These are phyloP conservation scores for Boletus reticuloceps DNA, from an alignment of 768 basidiomycete species.

Conservation along the genomic window DNA sequence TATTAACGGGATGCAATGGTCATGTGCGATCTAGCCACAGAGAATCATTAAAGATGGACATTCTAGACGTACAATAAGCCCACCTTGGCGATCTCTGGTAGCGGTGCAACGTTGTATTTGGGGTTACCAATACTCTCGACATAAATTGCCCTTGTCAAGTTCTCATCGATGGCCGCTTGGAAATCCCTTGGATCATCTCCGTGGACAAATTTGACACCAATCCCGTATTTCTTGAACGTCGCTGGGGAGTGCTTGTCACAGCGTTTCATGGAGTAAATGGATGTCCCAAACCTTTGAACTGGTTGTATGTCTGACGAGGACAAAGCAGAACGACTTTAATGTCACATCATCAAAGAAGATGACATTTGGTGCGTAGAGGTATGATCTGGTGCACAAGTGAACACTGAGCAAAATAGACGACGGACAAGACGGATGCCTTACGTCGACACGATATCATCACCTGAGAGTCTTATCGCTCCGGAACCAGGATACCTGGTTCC, in stretches of 20 bases:
- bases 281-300: constrained; percentile 49
- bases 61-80: neutral
- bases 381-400: constrained; percentile 36
- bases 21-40: constrained; percentile 63
- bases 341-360: neutral
- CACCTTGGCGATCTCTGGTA: constrained; percentile 56
- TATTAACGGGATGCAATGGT: too few relatives aligned
- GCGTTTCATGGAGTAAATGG: neutral
- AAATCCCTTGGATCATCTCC: constrained; percentile 46
- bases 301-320: constrained; percentile 52
- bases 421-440: constrained; percentile 22
- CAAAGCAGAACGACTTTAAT: neutral
- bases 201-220: constrained; percentile 52
- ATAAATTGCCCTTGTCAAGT: constrained; percentile 57
- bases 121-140: constrained; percentile 66
- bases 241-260: constrained; percentile 31
- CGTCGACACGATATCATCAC: constrained; percentile 68
- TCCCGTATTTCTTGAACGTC: constrained; percentile 53
- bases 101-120: constrained; percentile 50
- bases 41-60: neutral
- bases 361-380: constrained; percentile 40
- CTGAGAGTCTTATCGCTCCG: constrained; percentile 19
- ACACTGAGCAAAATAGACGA: neutral
- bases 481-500: too few relatives aligned
- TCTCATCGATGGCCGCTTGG: constrained; percentile 53